Conservation (phyloP, 495 filamentous ascomycete species). For the Penicillium angulare region DNA sequence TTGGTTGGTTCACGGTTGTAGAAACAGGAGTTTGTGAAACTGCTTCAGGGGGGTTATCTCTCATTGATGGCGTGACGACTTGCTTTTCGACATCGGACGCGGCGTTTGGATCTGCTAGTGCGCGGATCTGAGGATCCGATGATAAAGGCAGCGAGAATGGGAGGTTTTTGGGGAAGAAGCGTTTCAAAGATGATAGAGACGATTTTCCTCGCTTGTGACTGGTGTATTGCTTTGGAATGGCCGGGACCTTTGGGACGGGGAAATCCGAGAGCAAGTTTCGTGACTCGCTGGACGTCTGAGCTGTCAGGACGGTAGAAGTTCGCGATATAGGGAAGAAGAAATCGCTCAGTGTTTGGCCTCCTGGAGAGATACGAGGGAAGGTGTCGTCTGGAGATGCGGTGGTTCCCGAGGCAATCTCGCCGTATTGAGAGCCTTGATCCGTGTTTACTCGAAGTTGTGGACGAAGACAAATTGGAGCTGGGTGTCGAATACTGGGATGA, state of each 20-base stretch:
- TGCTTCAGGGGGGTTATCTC: neutral
- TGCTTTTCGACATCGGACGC: conserved; percentile 34
- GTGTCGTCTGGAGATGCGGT: conserved; percentile 29
- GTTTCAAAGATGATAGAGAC: conserved; percentile 37
- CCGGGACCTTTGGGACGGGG: conserved; percentile 17
- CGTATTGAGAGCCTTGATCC: conserved; percentile 25
- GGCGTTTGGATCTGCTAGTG: conserved; percentile 33
- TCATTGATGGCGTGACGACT: conserved; percentile 13
- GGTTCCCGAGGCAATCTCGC: conserved; percentile 30
- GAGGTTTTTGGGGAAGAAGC: conserved; percentile 38
- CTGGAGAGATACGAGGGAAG: conserved; percentile 22
- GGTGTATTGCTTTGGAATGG: conserved; percentile 18
- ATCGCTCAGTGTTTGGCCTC: conserved; percentile 21
- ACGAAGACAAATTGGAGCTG: conserved; percentile 30
- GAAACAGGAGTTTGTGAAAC: neutral
- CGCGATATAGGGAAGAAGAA: conserved; percentile 32
- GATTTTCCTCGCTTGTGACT: conserved; percentile 37
- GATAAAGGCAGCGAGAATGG: conserved; percentile 34
- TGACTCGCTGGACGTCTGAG: conserved; percentile 19
- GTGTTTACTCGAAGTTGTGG: conserved; percentile 35
- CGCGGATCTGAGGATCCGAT: conserved; percentile 43
- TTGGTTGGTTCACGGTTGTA: neutral
- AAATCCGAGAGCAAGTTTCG: conserved; percentile 23
- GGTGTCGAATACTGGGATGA: conserved; percentile 36
- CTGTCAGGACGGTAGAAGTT: conserved; percentile 31